Conservation (phyloP, 257 asterid genomes). For the Fraxinus cuspidata region DNA sequence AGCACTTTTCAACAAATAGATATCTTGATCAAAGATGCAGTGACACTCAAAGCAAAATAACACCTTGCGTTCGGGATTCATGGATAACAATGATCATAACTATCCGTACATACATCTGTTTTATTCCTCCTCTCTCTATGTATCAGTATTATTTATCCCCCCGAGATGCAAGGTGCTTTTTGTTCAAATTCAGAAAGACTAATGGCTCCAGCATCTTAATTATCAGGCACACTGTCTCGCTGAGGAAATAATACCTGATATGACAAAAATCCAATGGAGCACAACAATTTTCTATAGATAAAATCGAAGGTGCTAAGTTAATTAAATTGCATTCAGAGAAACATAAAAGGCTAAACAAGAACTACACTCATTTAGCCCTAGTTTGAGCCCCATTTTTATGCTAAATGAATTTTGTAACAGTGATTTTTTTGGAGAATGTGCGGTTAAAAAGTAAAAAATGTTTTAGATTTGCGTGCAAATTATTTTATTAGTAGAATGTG, state of each 20-base stretch:
- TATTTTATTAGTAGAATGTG: too few species aligned
- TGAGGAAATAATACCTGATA: not conserved
- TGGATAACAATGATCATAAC: not conserved
- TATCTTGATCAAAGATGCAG: not conserved
- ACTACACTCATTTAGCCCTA: not conserved
- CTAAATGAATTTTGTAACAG: too few species aligned
- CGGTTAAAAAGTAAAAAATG: too few species aligned
- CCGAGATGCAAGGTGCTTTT: not conserved
- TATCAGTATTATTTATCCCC: not conserved
- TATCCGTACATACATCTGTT: too few species aligned
- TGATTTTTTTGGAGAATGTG: too few species aligned
- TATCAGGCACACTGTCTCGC: not conserved
- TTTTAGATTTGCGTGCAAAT: too few species aligned
- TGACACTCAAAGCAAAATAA: not conserved
- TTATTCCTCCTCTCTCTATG: not conserved
- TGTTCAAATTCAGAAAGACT: not conserved
- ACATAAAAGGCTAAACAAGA: not conserved
- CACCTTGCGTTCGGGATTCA: conserved; percentile 14
- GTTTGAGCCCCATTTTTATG: too few species aligned
- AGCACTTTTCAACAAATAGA: not conserved
- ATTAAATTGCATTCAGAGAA: not conserved
- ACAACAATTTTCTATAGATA: not conserved
- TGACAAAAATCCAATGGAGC: not conserved
- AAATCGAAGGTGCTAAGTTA: not conserved
- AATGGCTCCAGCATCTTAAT: not conserved